Evolutionary conservation across 805 yeast species (phyloP), one percentile per base, ranked within the genome.

Genomic region (Isabelozyma gotoi): DNA sequence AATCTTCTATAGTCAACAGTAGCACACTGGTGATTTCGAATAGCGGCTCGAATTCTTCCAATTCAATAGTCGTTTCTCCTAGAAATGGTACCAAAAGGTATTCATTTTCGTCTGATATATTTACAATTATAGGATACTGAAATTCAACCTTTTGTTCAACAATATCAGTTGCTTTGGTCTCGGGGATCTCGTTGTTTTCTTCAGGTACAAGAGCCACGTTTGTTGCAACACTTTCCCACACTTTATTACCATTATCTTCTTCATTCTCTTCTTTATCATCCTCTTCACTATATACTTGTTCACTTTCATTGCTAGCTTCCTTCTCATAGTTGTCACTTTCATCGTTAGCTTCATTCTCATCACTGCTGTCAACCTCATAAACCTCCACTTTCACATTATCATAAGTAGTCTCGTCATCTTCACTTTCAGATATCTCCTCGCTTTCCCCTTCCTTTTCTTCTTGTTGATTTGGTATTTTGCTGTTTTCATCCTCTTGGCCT

Each of bases 31-130:
- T 43, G 33, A 54, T 49, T 31, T 63, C 66, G 47, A 51, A 64
- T 11, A 66, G 49, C 2, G 66, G 49, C 4, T 64, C 59, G 33
- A 63, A 42, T 31, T 56, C 58, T 2, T 60, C 49, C 10, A 48
- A 40, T 16, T 51, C 54, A 3, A 47, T 37, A 2, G 36, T 7
- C 2, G 44, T 31, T 18, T 40, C 36, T 15, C 29, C 29, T 10
- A n/a, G 12, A 24, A 24, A 24, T 7, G 63, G 68, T 7, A 57
- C 46, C 15, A 67, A 46, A 12, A 65, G 50, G 45, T 57, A 64
- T 14, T 15, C 5, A 62, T 55, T 34, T 56, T 62, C 4, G 52
- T 48, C 29, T 24, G 29, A 24, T 5, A 63, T 46, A 27, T 39
- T 48, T 14, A 65, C 33, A n/a, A 57, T 49, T 4, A 64, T 45